A percentile compares a stretch with the other conserved stretches of the same genome.
Conservation (phyloP, 1,284 basidiomycete genomes). For the Gymnopus androsaceus region DNA sequence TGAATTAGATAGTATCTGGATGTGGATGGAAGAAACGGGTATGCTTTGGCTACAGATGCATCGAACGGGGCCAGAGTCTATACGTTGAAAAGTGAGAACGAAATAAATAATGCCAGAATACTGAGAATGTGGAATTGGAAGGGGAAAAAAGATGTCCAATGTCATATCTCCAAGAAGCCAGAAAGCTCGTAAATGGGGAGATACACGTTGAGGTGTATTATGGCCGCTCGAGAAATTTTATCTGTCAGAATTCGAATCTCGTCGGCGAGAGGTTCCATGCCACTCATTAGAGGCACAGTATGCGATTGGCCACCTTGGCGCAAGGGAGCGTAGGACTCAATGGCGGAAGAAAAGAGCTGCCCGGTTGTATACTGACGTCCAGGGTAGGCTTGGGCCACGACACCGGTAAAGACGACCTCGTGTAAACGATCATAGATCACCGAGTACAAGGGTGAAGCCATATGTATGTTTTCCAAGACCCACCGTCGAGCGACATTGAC, state of each 20-base stretch:
- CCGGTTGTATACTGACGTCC: conserved; percentile 36
- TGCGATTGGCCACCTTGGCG: conserved; percentile 13
- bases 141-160: neutral
- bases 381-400: conserved; percentile 54
- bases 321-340: conserved; percentile 26
- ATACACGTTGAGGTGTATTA: conserved; percentile 75
- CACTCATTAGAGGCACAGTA: conserved; percentile 8
- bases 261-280: conserved; percentile 68
- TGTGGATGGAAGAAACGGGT: too few species aligned
- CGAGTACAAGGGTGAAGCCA: conserved; percentile 52
- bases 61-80: neutral
- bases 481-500: conserved; percentile 64
- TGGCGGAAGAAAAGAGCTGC: conserved; percentile 23
- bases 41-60: conserved; percentile 6
- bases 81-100: neutral
- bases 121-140: too few species aligned
- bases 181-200: conserved; percentile 71
- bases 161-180: conserved; percentile 42
- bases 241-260: conserved; percentile 71
- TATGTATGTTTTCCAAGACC: conserved; percentile 61
- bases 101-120: conserved; percentile 1
- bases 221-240: conserved; percentile 66
- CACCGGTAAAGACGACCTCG: conserved; percentile 62
- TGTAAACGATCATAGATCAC: conserved; percentile 65
- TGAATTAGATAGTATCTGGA: too few species aligned